Evolutionary conservation across 148 eudicot genomes (phyloP).

Genomic region (Mesembryanthemum crystallinum): DNA sequence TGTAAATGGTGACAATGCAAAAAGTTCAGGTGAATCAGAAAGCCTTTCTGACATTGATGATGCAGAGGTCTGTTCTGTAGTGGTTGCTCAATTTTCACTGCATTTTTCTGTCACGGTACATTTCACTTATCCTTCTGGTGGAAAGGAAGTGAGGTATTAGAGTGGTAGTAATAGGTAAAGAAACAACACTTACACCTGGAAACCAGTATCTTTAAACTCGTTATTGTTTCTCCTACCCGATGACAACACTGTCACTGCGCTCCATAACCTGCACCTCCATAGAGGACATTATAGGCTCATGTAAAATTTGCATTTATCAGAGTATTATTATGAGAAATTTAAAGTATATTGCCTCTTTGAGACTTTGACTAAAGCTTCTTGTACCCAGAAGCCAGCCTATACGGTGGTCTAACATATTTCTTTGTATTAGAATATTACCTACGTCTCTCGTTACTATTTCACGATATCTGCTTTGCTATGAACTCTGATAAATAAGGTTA

Average conservation of each 20-base stretch:
- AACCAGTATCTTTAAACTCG: too few species aligned
- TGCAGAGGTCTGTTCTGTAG: slow-evolving; percentile 30
- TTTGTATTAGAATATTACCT: too few species aligned
- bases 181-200: too few species aligned
- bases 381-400: too few species aligned
- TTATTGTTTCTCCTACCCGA: background rate
- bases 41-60: slow-evolving; percentile 39
- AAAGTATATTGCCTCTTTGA: background rate
- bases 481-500: too few species aligned
- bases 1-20: slow-evolving; percentile 19
- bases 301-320: background rate
- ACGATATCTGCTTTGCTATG: too few species aligned
- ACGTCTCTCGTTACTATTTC: too few species aligned
- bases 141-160: too few species aligned
- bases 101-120: background rate
- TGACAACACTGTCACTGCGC: too few species aligned
- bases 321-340: background rate
- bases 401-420: too few species aligned
- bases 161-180: too few species aligned
- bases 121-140: background rate
- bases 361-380: too few species aligned
- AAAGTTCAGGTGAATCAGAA: slow-evolving; percentile 23
- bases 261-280: background rate
- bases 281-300: background rate
- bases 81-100: background rate